Conservation (phyloP, 106 monocot genomes). For the Amphibolis antarctica region DNA sequence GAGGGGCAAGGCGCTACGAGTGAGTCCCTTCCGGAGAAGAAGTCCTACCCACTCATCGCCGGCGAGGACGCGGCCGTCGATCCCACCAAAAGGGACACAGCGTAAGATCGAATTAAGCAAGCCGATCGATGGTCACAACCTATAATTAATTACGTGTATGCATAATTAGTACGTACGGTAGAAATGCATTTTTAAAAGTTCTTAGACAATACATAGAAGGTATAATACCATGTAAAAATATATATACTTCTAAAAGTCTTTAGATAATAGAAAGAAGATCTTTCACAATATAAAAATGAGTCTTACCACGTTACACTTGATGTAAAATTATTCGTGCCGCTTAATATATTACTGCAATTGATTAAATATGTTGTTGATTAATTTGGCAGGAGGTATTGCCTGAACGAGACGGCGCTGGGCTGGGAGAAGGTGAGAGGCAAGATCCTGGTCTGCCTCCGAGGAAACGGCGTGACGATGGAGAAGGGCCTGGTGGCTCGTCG, state of each 20-base stretch:
- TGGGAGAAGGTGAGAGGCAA: conserved; percentile 56
- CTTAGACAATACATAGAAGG: too few relatives aligned
- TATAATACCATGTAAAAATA: too few relatives aligned
- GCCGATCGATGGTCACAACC: neutral
- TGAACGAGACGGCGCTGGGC: conserved; percentile 25
- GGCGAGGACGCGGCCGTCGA: neutral
- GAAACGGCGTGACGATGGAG: conserved; percentile 47
- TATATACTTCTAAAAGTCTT: too few relatives aligned
- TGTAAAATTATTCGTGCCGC: too few relatives aligned
- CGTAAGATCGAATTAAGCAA: neutral
- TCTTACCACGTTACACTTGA: too few relatives aligned
- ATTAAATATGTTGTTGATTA: neutral
- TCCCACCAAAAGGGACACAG: neutral
- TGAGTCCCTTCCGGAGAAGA: neutral
- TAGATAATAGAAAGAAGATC: too few relatives aligned
- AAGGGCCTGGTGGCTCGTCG: conserved; percentile 52
- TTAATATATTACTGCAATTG: neutral
- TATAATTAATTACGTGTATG: neutral
- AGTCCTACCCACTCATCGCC: conserved; percentile 5
- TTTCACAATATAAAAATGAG: too few relatives aligned
- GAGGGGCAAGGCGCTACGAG: conserved; percentile 7
- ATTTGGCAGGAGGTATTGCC: neutral
- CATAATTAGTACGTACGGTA: too few relatives aligned
- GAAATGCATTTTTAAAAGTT: too few relatives aligned
- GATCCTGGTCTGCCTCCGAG: conserved; percentile 60